Evolutionary conservation across 2,329 filamentous ascomycete species (phyloP), one percentile per base, ranked within the genome.

Genomic region (Hysterium pulicare): DNA sequence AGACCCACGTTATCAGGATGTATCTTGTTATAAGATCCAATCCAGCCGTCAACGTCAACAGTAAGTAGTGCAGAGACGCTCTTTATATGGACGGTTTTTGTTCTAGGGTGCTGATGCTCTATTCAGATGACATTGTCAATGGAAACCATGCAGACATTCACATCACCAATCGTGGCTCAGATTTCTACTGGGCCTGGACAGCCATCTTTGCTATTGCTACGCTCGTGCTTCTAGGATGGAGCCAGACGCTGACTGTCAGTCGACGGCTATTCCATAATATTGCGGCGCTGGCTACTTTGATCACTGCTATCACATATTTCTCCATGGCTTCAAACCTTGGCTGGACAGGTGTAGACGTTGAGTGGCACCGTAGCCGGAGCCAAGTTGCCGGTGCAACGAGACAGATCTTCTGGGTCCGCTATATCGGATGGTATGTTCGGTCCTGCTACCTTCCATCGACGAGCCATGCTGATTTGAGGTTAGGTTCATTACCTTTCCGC

Each of bases 391-490:
- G 75, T 5, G 55, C 65, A 2, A 76, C 74, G 28, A 73, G 82
- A 32, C 76, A 82, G 61, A 75, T 83, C 54, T 82, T 81, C 62
- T 82, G 79, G 50, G 77, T 77, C 35, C 70, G 79, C 31, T 81
- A 81, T 59, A 75, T 82, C 46, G 77, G 79, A 50, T 80, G 76
- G 76, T 71, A 68, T 36, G 63, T 33, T 15, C 21, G 22, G 0
- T 35, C 13, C 20, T 22, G 7, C n/a, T 23, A 5, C 24, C 24
- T 24, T n/a, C 24, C 16, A 21, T 37, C 16, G 21, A 37, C 34
- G n/a, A 8, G 8, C 16, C 10, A 9, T 33, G 7, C 16, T 37
- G 24, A 37, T 13, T 20, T 5, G 3, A 3, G 3, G 3, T 6
- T 13, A 55, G 55, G 51, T 55, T 68, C 54, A 64, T 81, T 48